Evolutionary conservation across 2,329 filamentous ascomycete genomes (phyloP).

Genomic region (Penicillium corylophilum): DNA sequence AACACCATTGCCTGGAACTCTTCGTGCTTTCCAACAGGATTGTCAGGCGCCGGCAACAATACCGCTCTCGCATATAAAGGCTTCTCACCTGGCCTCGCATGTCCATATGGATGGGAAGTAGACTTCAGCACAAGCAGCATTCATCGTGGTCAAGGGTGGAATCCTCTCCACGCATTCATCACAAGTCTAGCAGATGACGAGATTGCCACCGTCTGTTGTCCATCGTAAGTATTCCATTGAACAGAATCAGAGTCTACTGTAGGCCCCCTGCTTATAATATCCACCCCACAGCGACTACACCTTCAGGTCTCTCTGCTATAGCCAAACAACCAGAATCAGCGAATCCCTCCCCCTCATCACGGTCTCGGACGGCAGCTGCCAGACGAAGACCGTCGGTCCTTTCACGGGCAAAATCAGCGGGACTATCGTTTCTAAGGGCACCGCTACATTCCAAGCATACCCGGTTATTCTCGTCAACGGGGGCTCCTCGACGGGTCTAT

Average conservation of each 20-base stretch:
- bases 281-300: neutral
- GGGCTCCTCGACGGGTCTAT: slow-evolving; percentile 13
- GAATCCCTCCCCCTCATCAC: neutral
- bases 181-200: slow-evolving; percentile 6
- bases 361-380: neutral
- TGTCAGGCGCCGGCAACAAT: slow-evolving; percentile 2
- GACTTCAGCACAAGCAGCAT: neutral
- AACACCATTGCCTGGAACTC: slow-evolving; percentile 8
- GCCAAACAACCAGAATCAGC: neutral
- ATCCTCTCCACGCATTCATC: neutral
- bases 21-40: slow-evolving; percentile 9
- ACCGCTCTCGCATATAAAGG: slow-evolving; percentile 9
- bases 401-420: neutral
- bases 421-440: neutral
- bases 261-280: neutral
- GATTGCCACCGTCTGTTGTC: slow-evolving; percentile 12
- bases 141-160: neutral
- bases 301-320: neutral
- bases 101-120: slow-evolving; percentile 8
- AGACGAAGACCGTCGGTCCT: neutral
- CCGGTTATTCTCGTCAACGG: neutral
- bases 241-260: neutral
- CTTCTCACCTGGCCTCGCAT: slow-evolving; percentile 8
- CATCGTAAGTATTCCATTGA: slow-evolving; percentile 6
- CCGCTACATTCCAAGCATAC: neutral